Evolutionary conservation across 495 filamentous ascomycete genomes (phyloP).

Genomic region (Chaetomidium leptoderma): DNA sequence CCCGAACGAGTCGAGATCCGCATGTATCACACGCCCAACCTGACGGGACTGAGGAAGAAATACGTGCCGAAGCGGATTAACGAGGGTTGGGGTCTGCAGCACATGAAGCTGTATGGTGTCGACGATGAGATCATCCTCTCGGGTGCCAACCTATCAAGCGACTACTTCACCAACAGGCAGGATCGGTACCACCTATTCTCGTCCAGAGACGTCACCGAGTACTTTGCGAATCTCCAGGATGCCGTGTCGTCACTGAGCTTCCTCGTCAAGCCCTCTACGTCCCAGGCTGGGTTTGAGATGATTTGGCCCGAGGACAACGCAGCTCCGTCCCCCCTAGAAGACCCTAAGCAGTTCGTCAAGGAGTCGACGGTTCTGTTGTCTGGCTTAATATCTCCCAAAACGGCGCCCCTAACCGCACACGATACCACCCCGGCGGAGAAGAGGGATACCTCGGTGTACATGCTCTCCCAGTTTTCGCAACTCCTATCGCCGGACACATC

Average conservation of each 20-base stretch:
- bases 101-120: conserved; percentile 98
- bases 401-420: conserved; percentile 19
- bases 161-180: conserved; percentile 95
- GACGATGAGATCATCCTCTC: conserved; percentile 96
- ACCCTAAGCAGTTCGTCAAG: conserved; percentile 63
- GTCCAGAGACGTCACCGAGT: conserved; percentile 70
- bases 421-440: conserved; percentile 18
- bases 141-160: conserved; percentile 85
- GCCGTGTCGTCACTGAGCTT: conserved; percentile 78
- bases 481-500: conserved; percentile 73
- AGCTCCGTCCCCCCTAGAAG: conserved; percentile 63
- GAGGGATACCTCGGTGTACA: conserved; percentile 73
- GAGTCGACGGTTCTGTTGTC: conserved; percentile 61
- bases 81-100: conserved; percentile 96
- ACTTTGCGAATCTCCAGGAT: conserved; percentile 73
- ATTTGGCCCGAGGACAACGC: conserved; percentile 76
- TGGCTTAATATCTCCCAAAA: conserved; percentile 54
- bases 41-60: conserved; percentile 81
- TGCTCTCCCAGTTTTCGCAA: conserved; percentile 78
- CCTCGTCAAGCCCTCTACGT: conserved; percentile 59
- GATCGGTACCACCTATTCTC: conserved; percentile 92
- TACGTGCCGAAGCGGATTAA: conserved; percentile 85
- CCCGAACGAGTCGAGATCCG: conserved; percentile 83
- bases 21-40: conserved; percentile 96
- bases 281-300: conserved; percentile 61